Conservation (phyloP, 1,139 yeast species). For the Candida sp. region DNA sequence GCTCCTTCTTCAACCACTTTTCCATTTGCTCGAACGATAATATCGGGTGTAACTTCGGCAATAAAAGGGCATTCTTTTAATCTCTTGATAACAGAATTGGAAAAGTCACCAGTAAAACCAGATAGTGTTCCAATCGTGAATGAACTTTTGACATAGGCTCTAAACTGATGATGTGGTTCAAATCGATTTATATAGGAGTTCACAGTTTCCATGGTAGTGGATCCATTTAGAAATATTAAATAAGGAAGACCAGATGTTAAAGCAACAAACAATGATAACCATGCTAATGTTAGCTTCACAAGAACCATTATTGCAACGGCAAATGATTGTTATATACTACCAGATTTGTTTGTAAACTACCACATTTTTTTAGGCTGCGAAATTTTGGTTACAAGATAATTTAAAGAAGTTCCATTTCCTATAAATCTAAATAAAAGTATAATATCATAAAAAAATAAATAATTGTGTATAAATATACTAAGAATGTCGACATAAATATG, state of each 20-base stretch:
- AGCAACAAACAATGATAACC: background rate
- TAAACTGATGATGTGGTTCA: slow-evolving; percentile 32
- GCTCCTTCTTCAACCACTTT: slow-evolving; percentile 38
- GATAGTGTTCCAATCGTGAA: slow-evolving; percentile 61
- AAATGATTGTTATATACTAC: background rate
- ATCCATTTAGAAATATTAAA: slow-evolving; percentile 23
- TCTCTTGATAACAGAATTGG: slow-evolving; percentile 43
- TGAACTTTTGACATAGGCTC: slow-evolving; percentile 40
- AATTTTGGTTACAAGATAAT: background rate
- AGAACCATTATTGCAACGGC: background rate
- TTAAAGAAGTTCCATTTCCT: slow-evolving; percentile 5
- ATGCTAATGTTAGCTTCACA: background rate
- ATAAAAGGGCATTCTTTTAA: slow-evolving; percentile 48
- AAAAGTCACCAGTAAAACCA: slow-evolving; percentile 61
- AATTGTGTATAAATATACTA: background rate
- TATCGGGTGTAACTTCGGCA: slow-evolving; percentile 59
- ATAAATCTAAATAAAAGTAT: slow-evolving; percentile 3
- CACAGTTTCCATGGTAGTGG: slow-evolving; percentile 36
- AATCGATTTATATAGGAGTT: slow-evolving; percentile 31
- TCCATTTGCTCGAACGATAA: slow-evolving; percentile 45
- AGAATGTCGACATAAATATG: background rate
- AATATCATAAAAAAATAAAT: slow-evolving; percentile 5
- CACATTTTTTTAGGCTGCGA: background rate
- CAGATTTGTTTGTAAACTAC: background rate
- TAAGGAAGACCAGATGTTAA: slow-evolving; percentile 10